Conservation (phyloP, 257 asterid species). For the Echites panduratus region DNA sequence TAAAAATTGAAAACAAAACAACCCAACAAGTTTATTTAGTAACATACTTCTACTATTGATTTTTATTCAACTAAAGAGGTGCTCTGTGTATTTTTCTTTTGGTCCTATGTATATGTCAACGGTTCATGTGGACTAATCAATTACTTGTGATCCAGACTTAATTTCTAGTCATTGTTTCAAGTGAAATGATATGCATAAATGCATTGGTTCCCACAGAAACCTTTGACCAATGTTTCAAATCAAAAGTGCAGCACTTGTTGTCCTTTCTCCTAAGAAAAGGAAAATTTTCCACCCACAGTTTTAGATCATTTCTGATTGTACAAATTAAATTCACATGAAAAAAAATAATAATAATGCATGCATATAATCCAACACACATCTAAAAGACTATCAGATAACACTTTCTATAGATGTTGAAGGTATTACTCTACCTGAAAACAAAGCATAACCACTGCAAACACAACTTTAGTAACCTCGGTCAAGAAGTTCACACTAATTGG, state of each 20-base stretch:
- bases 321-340: background rate
- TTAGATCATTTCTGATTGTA: background rate
- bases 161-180: background rate
- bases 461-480: constrained; percentile 77
- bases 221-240: background rate
- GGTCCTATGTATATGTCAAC: background rate
- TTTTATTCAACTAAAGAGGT: background rate
- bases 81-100: background rate
- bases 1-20: background rate
- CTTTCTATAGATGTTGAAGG: constrained; percentile 10
- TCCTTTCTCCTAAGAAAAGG: background rate
- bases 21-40: background rate
- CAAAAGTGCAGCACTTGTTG: background rate
- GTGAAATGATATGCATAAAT: background rate
- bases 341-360: background rate
- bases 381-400: background rate
- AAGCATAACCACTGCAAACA: constrained; percentile 86
- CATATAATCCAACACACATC: background rate
- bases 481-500: constrained; percentile 95
- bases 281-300: background rate
- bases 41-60: background rate
- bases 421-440: constrained; percentile 61
- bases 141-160: background rate
- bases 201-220: background rate
- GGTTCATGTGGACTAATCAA: background rate